Evolutionary conservation across 805 yeast genomes (phyloP).

Genomic region (Monosporozyma aerobia): DNA sequence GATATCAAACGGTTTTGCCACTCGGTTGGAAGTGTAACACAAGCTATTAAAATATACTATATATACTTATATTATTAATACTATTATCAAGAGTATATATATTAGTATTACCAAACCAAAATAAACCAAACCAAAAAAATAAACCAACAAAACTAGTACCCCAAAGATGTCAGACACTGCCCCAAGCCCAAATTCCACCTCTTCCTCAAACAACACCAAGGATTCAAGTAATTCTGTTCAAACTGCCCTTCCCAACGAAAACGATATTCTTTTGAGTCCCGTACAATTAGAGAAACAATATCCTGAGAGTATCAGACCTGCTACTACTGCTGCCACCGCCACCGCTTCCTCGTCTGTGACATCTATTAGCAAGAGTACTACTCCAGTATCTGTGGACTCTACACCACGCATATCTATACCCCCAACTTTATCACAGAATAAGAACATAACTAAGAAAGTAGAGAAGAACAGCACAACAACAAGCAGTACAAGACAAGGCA

Average conservation of each 20-base stretch:
- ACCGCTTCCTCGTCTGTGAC: not conserved
- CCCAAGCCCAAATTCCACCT: not conserved
- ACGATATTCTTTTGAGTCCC: not conserved
- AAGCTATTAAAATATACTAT: not conserved
- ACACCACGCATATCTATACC: not conserved
- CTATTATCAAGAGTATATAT: too few species aligned
- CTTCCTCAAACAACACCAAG: not conserved
- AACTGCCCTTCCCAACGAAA: not conserved
- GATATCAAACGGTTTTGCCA: too few species aligned
- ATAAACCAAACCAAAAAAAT: too few species aligned
- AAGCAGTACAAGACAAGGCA: not conserved
- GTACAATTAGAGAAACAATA: not conserved
- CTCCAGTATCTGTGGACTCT: not conserved
- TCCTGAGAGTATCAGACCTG: not conserved
- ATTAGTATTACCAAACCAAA: not conserved
- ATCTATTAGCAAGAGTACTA: not conserved
- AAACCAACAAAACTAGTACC: too few species aligned
- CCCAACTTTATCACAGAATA: not conserved
- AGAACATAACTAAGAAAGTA: slow-evolving; percentile 4
- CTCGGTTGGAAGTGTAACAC: too few species aligned
- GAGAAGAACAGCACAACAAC: slow-evolving; percentile 16
- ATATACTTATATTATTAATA: not conserved
- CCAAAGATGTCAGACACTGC: not conserved
- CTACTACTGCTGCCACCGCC: not conserved
- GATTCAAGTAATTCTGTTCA: not conserved